A percentile compares a stretch with the other conserved stretches of the same genome.
Conservation (phyloP, 2,329 filamentous ascomycete genomes). For the Alternaria postmessia region DNA sequence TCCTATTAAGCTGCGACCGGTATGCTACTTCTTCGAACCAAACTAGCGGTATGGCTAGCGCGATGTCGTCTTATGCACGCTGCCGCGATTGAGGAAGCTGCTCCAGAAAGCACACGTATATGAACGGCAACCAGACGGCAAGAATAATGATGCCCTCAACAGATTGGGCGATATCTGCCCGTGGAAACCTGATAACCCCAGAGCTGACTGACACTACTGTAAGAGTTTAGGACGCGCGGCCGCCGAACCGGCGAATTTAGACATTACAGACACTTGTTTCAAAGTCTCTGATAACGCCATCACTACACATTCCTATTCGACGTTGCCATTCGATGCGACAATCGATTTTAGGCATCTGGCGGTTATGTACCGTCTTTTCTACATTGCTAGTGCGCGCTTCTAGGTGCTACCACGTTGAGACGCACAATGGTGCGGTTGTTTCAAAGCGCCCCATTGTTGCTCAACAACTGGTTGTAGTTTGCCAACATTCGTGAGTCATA, state of each 20-base stretch:
- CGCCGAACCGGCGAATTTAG: neutral
- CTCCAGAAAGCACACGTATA: neutral
- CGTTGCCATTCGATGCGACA: neutral
- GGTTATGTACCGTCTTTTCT: neutral
- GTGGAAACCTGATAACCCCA: neutral
- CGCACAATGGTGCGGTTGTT: slow-evolving; percentile 7
- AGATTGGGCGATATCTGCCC: neutral
- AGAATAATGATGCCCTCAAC: neutral
- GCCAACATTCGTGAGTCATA: neutral
- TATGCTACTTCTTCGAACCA: neutral
- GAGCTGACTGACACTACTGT: neutral
- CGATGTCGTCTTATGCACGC: neutral
- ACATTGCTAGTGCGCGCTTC: neutral
- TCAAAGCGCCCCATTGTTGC: neutral
- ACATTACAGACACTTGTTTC: neutral
- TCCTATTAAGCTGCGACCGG: neutral
- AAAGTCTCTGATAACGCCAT: neutral
- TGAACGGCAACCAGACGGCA: neutral
- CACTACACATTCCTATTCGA: neutral
- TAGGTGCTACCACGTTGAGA: neutral
- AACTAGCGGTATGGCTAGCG: neutral
- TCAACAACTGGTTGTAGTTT: neutral
- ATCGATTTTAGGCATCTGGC: neutral
- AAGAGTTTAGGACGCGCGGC: neutral
- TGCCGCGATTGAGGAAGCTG: neutral